Evolutionary conservation across 352 stramenopile genomes (phyloP).

Genomic region (Phytophthora litchii): DNA sequence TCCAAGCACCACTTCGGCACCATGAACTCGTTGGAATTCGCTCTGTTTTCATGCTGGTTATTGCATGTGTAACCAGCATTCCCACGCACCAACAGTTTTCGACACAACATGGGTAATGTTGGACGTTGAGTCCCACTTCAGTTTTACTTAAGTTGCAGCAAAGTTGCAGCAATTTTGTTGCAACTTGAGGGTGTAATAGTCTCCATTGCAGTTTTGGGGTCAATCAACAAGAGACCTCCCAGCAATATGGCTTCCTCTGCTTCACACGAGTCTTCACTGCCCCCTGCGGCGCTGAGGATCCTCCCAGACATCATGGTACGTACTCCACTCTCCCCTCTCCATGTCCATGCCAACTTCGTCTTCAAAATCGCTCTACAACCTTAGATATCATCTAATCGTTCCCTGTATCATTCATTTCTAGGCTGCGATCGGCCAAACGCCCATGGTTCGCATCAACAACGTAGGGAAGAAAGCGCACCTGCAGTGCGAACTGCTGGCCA

Average conservation of each 20-base stretch:
- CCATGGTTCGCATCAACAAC: conserved; percentile 93
- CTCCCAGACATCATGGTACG: conserved; percentile 68
- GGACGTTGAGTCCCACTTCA: too few species aligned
- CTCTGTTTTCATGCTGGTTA: too few species aligned
- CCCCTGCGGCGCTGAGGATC: conserved; percentile 50
- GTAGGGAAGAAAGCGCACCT: conserved; percentile 83
- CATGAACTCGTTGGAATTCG: too few species aligned
- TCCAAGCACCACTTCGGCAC: background rate
- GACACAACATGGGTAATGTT: too few species aligned
- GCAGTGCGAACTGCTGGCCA: conserved; percentile 92
- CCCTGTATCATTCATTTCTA: conserved; percentile 10
- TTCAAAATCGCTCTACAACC: background rate
- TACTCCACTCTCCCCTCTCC: background rate
- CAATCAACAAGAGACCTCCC: background rate
- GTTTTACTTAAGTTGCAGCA: background rate
- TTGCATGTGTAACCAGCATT: too few species aligned
- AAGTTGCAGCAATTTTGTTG: background rate
- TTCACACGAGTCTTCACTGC: conserved; percentile 31
- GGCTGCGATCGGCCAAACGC: conserved; percentile 91
- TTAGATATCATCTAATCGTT: background rate
- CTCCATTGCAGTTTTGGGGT: background rate
- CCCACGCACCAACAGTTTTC: too few species aligned
- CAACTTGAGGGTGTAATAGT: background rate
- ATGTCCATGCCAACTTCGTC: background rate
- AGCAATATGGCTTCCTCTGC: conserved; percentile 30